Evolutionary conservation across 805 yeast genomes (phyloP).

Genomic region (Cyberlindnera americana): DNA sequence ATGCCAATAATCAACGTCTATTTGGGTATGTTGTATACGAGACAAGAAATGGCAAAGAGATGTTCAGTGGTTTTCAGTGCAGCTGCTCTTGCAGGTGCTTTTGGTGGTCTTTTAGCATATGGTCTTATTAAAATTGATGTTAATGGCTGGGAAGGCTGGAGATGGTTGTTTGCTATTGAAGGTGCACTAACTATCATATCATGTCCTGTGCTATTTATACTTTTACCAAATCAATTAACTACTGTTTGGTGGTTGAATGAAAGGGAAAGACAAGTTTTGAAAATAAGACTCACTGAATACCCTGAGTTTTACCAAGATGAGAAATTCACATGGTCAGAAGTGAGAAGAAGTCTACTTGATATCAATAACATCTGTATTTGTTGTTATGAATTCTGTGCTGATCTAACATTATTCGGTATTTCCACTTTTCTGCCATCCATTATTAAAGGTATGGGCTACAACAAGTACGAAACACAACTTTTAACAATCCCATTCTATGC

Average conservation of each 20-base stretch:
- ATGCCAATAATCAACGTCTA: conserved; percentile 48
- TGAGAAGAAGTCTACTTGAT: conserved; percentile 35
- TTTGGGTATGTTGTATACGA: conserved; percentile 44
- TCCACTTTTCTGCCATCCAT: conserved; percentile 45
- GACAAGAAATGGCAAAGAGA: conserved; percentile 46
- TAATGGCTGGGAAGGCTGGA: conserved; percentile 42
- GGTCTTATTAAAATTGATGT: conserved; percentile 42
- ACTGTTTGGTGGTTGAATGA: conserved; percentile 38
- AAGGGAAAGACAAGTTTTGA: conserved; percentile 37
- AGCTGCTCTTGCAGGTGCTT: conserved; percentile 40
- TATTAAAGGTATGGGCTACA: conserved; percentile 41
- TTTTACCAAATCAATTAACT: conserved; percentile 39
- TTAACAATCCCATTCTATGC: conserved; percentile 43
- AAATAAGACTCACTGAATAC: conserved; percentile 34
- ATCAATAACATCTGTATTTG: conserved; percentile 34
- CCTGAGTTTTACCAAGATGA: conserved; percentile 35
- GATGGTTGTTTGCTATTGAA: conserved; percentile 49
- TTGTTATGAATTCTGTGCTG: conserved; percentile 43
- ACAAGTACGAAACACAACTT: conserved; percentile 38
- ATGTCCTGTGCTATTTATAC: conserved; percentile 32
- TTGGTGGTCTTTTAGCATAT: conserved; percentile 51
- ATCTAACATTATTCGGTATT: conserved; percentile 40
- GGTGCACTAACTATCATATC: conserved; percentile 41
- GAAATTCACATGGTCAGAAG: conserved; percentile 35
- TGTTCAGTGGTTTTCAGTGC: conserved; percentile 29